Conservation (phyloP, 2,329 filamentous ascomycete genomes). For the Xylogone sp. region DNA sequence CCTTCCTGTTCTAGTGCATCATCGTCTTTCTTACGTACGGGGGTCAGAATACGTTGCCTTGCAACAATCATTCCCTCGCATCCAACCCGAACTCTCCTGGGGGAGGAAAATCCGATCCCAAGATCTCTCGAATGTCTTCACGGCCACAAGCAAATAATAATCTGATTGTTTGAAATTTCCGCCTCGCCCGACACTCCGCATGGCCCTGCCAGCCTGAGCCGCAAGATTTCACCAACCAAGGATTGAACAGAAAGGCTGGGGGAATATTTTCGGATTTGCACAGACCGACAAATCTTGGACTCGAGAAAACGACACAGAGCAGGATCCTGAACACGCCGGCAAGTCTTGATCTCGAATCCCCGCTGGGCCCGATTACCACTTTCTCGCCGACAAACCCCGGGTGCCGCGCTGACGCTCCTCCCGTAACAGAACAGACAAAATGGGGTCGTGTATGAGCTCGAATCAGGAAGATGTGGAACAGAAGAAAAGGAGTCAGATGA, state of each 20-base stretch:
- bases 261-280: no score
- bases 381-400: slow-evolving; percentile 4
- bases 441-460: slow-evolving; percentile 93
- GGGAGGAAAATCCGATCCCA: no score
- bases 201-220: background rate
- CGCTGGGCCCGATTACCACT: background rate
- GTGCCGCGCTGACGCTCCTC: slow-evolving; percentile 25
- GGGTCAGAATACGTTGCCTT: no score
- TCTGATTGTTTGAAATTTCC: background rate
- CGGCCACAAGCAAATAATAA: background rate
- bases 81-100: background rate
- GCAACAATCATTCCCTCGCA: background rate
- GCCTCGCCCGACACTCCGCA: background rate
- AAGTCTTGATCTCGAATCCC: background rate
- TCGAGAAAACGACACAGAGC: no score
- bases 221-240: no score
- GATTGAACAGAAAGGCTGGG: no score
- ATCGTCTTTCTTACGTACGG: background rate
- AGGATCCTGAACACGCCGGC: background rate
- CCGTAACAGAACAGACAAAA: slow-evolving; percentile 44
- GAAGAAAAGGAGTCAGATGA: slow-evolving; percentile 95
- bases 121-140: background rate
- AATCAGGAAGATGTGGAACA: slow-evolving; percentile 78
- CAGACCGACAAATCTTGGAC: no score
- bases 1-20: background rate